Evolutionary conservation across 768 basidiomycete species (phyloP), one percentile per base, ranked within the genome.

Genomic region (Macrolepiota albuminosa): DNA sequence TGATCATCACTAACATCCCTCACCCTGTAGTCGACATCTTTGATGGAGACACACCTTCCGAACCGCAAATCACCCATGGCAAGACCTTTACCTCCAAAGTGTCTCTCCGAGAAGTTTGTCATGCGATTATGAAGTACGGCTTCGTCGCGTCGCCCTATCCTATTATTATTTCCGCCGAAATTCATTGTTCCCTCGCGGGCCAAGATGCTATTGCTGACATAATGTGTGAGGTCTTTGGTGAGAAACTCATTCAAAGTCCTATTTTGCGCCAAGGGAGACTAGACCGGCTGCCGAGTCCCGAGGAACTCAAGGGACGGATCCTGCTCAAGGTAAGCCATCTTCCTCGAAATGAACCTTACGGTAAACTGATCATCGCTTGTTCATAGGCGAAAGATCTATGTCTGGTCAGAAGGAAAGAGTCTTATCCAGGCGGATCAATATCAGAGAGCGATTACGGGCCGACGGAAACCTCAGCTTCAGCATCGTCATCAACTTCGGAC

Each of bases 141-240:
- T 98, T 99, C 68, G 86, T 93, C 49, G 85, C 91, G 0, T 96
- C 94, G 2, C 91, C 94, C 0, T 98, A 95, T 71, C 97, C 97
- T 0, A 83, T 99, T 70, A 92, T 99, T 74, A 91, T 99, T 56
- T 96, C 94, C 4, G 93, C 95, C n/a, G 97, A 99, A 75, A 84
- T 97, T 6, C 96, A 98, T 68, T 97, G 94, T 72, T 79, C 82
- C 2, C 76, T 77, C 6, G 81, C 84, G 42, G 80, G 84, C 63
- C 79, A 85, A 59, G 79, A 81, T 57, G 73, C 74, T 66, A 75
- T 83, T 45, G 80, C 75, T 29, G 71, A 73, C 34, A 80, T 81
- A 58, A 80, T 81, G 79, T 67, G 64, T 1, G 69, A 75, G 49
- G 76, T 79, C 5, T 84, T 84, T 62, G 79, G 79, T 2, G 78